Conservation (phyloP, 768 basidiomycete species). For the Amanita pseudoporphyria region DNA sequence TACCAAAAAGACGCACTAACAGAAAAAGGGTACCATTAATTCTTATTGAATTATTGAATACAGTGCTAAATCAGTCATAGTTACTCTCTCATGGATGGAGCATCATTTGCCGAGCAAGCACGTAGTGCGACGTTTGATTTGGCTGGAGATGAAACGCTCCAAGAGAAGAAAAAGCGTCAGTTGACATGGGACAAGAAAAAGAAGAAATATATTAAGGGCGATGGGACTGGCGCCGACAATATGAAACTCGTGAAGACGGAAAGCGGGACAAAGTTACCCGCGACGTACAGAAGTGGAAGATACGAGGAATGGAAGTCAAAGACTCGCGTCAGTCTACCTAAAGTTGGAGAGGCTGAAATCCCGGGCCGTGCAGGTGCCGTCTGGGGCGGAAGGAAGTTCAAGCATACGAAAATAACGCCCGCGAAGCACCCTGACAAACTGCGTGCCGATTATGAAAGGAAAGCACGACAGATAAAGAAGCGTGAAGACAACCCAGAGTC, state of each 20-base stretch:
- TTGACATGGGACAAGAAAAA: conserved; percentile 94
- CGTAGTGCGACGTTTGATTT: conserved; percentile 75
- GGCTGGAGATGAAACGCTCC: conserved; percentile 61
- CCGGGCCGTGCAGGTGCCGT: conserved; percentile 26
- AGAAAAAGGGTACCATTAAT: conserved; percentile 74
- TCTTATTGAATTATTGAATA: neutral
- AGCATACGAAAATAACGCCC: conserved; percentile 53
- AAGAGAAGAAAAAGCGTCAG: conserved; percentile 50
- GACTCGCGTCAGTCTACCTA: conserved; percentile 61
- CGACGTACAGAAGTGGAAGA: conserved; percentile 85
- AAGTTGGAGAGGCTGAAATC: conserved; percentile 74
- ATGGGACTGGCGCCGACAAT: conserved; percentile 82
- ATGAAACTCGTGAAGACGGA: conserved; percentile 91
- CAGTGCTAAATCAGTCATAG: conserved; percentile 26
- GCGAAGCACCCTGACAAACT: conserved; percentile 77
- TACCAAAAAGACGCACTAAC: conserved; percentile 79
- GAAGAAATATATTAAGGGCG: conserved; percentile 86
- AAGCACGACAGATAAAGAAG: conserved; percentile 52
- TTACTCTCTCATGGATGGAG: conserved; percentile 84
- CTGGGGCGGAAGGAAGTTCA: conserved; percentile 52
- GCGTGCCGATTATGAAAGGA: conserved; percentile 65
- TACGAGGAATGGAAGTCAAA: conserved; percentile 94
- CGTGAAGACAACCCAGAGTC: conserved; percentile 29
- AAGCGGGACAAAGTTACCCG: conserved; percentile 84
- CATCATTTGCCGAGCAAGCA: conserved; percentile 81